phyloP scores from a whole-genome alignment of 768 basidiomycete species.

The Mycena latifolia region DNA sequence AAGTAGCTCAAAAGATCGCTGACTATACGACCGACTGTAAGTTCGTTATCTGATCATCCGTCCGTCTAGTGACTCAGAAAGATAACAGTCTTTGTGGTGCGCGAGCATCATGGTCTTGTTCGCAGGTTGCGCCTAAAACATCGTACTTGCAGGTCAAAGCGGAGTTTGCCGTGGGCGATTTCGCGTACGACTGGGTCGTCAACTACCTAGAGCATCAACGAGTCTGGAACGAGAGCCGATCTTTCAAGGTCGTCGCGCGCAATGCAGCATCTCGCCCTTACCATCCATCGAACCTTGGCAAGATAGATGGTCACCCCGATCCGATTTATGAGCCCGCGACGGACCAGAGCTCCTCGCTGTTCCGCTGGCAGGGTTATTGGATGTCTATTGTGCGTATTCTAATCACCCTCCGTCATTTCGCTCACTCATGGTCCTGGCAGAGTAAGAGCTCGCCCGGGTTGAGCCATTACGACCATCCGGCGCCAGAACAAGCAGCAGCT shows the following conservation, averaged over 20 bases:
- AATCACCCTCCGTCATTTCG: not conserved
- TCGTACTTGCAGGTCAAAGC: constrained; percentile 11
- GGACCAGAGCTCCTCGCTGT: constrained; percentile 20
- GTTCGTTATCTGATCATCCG: not conserved
- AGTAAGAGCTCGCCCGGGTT: constrained; percentile 21
- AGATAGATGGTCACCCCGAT: constrained; percentile 22
- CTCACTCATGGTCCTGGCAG: not conserved
- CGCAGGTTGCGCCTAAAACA: too few relatives aligned
- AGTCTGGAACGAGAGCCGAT: constrained; percentile 30
- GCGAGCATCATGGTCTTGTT: not conserved
- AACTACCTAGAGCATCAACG: constrained; percentile 28
- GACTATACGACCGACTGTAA: not conserved
- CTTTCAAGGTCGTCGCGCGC: constrained; percentile 33
- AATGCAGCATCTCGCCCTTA: constrained; percentile 11
- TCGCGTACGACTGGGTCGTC: constrained; percentile 32
- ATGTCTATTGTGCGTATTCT: constrained; percentile 23
- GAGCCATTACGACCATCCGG: constrained; percentile 22
- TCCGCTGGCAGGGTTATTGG: constrained; percentile 33
- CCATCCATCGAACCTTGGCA: constrained; percentile 10
- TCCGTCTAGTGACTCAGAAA: too few relatives aligned
- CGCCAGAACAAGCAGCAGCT: not conserved
- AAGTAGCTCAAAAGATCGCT: constrained; percentile 1
- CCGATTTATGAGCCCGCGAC: constrained; percentile 30
- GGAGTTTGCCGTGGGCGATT: constrained; percentile 22
- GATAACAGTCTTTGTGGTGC: constrained; percentile 12